These are phyloP conservation scores for Penicillium sp. DNA, from an alignment of 2,329 filamentous ascomycete species.

Conservation along the genomic window DNA sequence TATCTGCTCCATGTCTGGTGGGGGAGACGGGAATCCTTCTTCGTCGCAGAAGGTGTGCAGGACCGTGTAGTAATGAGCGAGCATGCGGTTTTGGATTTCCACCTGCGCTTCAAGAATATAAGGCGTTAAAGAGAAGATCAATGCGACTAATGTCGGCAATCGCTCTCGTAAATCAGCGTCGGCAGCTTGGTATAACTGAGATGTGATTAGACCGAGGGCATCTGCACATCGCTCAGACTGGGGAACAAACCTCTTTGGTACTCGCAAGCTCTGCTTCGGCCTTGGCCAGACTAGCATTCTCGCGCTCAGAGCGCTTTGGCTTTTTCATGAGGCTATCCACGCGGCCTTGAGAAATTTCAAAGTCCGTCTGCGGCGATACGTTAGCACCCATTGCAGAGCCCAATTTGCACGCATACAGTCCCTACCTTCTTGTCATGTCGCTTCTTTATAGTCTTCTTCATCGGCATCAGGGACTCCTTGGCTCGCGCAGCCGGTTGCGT, in stretches of 20 bases:
- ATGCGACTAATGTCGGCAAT: slow-evolving; percentile 70
- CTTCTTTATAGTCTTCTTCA: slow-evolving; percentile 83
- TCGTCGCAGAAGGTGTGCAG: slow-evolving; percentile 73
- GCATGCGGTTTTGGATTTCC: slow-evolving; percentile 73
- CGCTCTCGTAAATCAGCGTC: slow-evolving; percentile 72
- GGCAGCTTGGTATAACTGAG: slow-evolving; percentile 69
- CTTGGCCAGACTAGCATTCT: slow-evolving; percentile 70
- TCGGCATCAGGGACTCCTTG: slow-evolving; percentile 66
- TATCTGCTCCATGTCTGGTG: slow-evolving; percentile 72
- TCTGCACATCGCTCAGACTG: neutral
- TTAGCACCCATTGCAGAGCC: neutral
- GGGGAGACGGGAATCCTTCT: slow-evolving; percentile 68
- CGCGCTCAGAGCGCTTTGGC: slow-evolving; percentile 68
- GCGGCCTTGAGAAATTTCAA: slow-evolving; percentile 73
- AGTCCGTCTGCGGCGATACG: slow-evolving; percentile 61
- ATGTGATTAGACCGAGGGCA: neutral
- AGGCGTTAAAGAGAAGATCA: slow-evolving; percentile 73
- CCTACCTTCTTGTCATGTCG: slow-evolving; percentile 71
- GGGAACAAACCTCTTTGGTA: slow-evolving; percentile 59
- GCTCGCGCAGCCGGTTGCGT: slow-evolving; percentile 70
- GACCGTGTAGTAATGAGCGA: slow-evolving; percentile 76
- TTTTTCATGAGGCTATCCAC: slow-evolving; percentile 72
- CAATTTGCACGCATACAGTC: neutral
- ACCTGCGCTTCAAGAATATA: slow-evolving; percentile 70
- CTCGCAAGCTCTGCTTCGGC: slow-evolving; percentile 69